Conservation (phyloP, 768 basidiomycete species). For the Suillus spraguei region DNA sequence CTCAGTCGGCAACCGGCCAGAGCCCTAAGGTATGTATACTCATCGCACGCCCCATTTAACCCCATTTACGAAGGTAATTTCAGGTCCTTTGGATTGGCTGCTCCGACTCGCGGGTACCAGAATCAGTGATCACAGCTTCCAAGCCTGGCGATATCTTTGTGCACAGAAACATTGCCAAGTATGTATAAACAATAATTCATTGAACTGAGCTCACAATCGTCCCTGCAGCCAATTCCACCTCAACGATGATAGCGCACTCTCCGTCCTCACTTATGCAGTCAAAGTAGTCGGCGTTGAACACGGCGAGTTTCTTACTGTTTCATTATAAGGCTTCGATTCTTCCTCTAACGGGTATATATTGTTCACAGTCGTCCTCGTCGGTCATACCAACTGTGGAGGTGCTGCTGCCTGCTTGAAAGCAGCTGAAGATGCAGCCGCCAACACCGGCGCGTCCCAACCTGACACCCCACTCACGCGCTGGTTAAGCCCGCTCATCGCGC, state of each 20-base stretch:
- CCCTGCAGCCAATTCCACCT: slow-evolving; percentile 66
- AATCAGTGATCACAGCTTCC: slow-evolving; percentile 70
- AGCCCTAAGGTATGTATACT: slow-evolving; percentile 58
- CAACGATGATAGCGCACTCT: slow-evolving; percentile 68
- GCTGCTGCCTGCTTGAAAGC: slow-evolving; percentile 57
- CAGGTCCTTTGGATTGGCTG: slow-evolving; percentile 85
- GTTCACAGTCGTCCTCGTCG: slow-evolving; percentile 71
- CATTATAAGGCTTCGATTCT: slow-evolving; percentile 33
- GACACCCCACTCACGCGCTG: slow-evolving; percentile 65
- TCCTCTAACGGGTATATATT: slow-evolving; percentile 10
- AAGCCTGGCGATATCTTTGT: slow-evolving; percentile 88
- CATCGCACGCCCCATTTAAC: background rate
- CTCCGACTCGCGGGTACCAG: slow-evolving; percentile 87
- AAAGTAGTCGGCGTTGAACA: slow-evolving; percentile 72
- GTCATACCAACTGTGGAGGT: slow-evolving; percentile 85
- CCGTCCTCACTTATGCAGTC: slow-evolving; percentile 78
- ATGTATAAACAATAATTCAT: slow-evolving; percentile 25
- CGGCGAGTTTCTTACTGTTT: slow-evolving; percentile 52
- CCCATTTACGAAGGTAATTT: background rate
- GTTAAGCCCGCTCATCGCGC: slow-evolving; percentile 66
- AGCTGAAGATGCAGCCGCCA: slow-evolving; percentile 37
- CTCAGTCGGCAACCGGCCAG: slow-evolving; percentile 62
- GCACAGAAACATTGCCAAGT: slow-evolving; percentile 91
- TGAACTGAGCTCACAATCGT: background rate
- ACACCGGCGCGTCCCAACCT: slow-evolving; percentile 24